Conservation (phyloP, 2,329 filamentous ascomycete species). For the Fusarium hostae region DNA sequence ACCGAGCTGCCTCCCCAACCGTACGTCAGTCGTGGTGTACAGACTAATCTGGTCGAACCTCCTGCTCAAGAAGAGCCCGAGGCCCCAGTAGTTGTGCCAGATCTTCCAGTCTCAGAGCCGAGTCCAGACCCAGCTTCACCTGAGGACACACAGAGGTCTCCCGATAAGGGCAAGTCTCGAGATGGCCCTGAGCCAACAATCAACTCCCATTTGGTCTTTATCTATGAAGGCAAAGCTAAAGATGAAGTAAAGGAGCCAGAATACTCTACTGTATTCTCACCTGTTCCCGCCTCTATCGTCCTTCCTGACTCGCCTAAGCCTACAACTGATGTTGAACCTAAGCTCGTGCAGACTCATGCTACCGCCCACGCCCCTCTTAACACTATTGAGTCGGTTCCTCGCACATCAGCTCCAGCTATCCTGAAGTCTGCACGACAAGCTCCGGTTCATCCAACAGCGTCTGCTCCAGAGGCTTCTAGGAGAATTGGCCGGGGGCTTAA, state of each 20-base stretch:
- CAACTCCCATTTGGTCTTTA: not conserved
- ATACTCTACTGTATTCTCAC: not conserved
- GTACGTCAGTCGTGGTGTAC: not conserved
- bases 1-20: not conserved
- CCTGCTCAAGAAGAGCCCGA: not conserved
- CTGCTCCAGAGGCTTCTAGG: not conserved
- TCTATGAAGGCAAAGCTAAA: not conserved
- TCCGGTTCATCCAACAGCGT: not conserved
- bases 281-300: not conserved
- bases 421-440: not conserved
- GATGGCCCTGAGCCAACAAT: not conserved
- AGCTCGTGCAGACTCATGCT: not conserved
- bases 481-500: not conserved
- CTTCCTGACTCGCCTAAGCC: not conserved
- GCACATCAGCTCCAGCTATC: not conserved
- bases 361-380: not conserved
- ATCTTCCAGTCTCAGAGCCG: not conserved
- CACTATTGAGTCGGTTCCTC: not conserved
- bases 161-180: not conserved
- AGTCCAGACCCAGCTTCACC: not conserved
- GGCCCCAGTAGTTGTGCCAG: not conserved
- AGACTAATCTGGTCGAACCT: constrained; percentile 1
- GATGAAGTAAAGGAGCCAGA: not conserved
- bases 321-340: not conserved
- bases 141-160: not conserved